Base-by-base conservation (phyloP, 371 early-diverging fungal genomes). In the Mortierella sp. region DNA sequence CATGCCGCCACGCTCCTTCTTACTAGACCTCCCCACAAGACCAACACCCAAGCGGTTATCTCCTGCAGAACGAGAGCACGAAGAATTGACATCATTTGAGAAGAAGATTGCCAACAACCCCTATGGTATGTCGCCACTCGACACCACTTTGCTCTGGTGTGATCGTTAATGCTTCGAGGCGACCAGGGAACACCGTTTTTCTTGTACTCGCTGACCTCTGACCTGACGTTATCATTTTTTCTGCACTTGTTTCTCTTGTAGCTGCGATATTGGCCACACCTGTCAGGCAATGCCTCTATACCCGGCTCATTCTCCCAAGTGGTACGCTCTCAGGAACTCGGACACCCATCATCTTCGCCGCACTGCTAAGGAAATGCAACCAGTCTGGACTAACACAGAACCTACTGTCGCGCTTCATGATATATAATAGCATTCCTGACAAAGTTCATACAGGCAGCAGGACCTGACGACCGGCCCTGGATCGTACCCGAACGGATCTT, bases 401-500 rank as follows among this genome's bases (percentile, higher is more conserved):
- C 8, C 29, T 27, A n/a, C 6, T 60, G 18, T 4, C 38, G 38
- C 32, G 8, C 4, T 24, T 70, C 32, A 18, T 29, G 24, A 58
- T 10, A 58, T 18, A 1, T 3, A 6, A 56, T 75, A 84, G 85
- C 85, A 2, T 78, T 84, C 51, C 18, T 84, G 71, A 84, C 85
- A 32, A 84, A 76, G 63, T 79, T 84, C 24, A 84, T 84, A n/a
- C 79, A 75, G 41, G 85, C 81, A 16, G 79, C 78, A 0, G 49
- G 76, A 4, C 73, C 48, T 29, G 68, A 44, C 0, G 75, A 71
- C 7, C 76, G 38, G 0, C 32, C 76, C 21, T 84, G 85, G 85
- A 79, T 84, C 41, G 85, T 84, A n/a, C 77, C 83, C 6, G 83
- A 83, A 24, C 70, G 70, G 38, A 83, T 83, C 27, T 44, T 83